A percentile compares a stretch with the other conserved stretches of the same genome.
These are phyloP conservation scores for Avena insularis DNA, from an alignment of 176 grass and related monocot genomes.

Conservation along the genomic window DNA sequence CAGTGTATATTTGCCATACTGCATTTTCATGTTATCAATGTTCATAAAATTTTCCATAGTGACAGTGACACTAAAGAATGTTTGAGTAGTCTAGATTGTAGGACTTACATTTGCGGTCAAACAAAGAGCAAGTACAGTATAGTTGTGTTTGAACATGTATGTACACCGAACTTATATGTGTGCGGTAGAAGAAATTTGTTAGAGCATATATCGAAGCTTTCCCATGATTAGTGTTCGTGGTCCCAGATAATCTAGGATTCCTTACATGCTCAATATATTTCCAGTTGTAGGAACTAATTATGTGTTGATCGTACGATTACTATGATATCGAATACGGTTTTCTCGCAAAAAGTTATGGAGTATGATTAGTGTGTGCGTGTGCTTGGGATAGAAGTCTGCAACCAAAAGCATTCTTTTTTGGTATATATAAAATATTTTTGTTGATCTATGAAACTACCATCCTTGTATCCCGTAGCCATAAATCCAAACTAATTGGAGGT, in stretches of 20 bases:
- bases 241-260: constrained; percentile 26
- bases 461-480: background rate
- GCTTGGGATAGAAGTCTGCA: background rate
- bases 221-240: background rate
- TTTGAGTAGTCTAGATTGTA: too few species aligned
- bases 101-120: too few species aligned
- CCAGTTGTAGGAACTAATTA: background rate
- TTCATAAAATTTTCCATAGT: too few species aligned
- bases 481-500: background rate
- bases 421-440: background rate
- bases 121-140: too few species aligned
- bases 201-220: background rate
- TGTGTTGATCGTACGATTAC: background rate
- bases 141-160: too few species aligned
- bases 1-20: too few species aligned
- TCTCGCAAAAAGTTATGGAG: background rate
- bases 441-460: background rate
- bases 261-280: constrained; percentile 18
- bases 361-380: background rate
- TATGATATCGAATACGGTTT: background rate
- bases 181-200: background rate
- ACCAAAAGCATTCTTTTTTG: background rate
- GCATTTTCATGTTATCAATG: too few species aligned
- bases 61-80: too few species aligned
- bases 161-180: too few species aligned